These are phyloP conservation scores for Dichotomocladium elegans DNA, from an alignment of 371 early-diverging fungal genomes.

Conservation along the genomic window DNA sequence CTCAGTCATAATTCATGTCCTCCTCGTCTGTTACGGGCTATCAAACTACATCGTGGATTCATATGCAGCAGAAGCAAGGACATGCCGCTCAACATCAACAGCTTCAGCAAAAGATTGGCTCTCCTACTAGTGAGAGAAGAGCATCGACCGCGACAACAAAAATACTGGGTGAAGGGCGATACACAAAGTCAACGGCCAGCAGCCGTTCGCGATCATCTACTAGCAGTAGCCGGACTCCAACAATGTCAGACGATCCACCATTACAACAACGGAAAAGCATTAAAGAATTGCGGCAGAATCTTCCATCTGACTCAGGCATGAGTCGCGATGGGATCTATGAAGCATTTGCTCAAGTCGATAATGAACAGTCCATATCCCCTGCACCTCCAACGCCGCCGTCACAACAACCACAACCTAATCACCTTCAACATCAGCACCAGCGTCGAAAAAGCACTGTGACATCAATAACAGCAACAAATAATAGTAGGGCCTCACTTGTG, in stretches of 20 bases:
- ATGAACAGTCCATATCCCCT: slow-evolving; percentile 4
- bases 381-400: not conserved
- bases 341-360: slow-evolving; percentile 27
- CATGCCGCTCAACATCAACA: slow-evolving; percentile 16
- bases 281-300: slow-evolving; percentile 7
- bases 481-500: not conserved
- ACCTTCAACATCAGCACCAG: not conserved
- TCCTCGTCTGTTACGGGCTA: slow-evolving; percentile 40
- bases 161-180: slow-evolving; percentile 7
- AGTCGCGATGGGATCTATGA: slow-evolving; percentile 24
- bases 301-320: slow-evolving; percentile 18
- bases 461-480: not conserved
- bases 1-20: slow-evolving; percentile 37
- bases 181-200: slow-evolving; percentile 15
- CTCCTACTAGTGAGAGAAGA: not conserved
- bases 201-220: slow-evolving; percentile 14
- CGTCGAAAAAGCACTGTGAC: slow-evolving; percentile 19
- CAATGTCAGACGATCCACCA: not conserved
- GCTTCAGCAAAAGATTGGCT: not conserved
- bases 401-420: not conserved
- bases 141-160: slow-evolving; percentile 8
- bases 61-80: slow-evolving; percentile 37
- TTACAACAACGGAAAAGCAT: slow-evolving; percentile 11
- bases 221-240: slow-evolving; percentile 3
- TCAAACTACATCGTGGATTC: slow-evolving; percentile 37